A percentile compares a stretch with the other conserved stretches of the same genome.
Conservation (phyloP, 2,329 filamentous ascomycete genomes). For the Tothia fuscella region DNA sequence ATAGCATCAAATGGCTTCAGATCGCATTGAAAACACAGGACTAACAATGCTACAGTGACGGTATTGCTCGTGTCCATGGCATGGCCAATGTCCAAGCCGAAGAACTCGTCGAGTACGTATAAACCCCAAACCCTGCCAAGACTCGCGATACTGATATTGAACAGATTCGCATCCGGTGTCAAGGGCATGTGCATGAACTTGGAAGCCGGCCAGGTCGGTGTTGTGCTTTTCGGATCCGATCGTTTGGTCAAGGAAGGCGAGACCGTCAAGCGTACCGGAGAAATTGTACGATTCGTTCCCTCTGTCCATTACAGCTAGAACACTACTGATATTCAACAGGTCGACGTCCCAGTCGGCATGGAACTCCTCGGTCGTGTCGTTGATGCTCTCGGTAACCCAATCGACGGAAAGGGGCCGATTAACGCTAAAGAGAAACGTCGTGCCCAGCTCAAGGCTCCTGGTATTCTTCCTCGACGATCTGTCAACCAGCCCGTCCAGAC, state of each 20-base stretch:
- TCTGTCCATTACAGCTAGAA: neutral
- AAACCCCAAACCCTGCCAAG: slow-evolving; percentile 11
- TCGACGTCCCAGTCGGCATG: slow-evolving; percentile 87
- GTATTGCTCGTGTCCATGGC: slow-evolving; percentile 99
- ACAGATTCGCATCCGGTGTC: slow-evolving; percentile 95
- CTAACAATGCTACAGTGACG: slow-evolving; percentile 58
- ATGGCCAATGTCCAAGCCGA: slow-evolving; percentile 99
- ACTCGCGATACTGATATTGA: slow-evolving; percentile 17
- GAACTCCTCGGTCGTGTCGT: slow-evolving; percentile 96
- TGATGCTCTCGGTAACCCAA: slow-evolving; percentile 97
- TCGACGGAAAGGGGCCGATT: slow-evolving; percentile 97
- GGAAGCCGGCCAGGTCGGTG: slow-evolving; percentile 99
- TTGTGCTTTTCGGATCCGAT: slow-evolving; percentile 99
- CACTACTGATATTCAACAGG: slow-evolving; percentile 42
- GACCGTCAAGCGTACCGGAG: slow-evolving; percentile 97
- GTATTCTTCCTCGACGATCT: slow-evolving; percentile 92
- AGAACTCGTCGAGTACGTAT: slow-evolving; percentile 95
- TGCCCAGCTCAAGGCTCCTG: slow-evolving; percentile 97
- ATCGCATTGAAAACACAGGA: slow-evolving; percentile 11
- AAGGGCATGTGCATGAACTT: slow-evolving; percentile 99
- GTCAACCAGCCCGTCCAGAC: slow-evolving; percentile 99
- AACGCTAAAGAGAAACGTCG: slow-evolving; percentile 85
- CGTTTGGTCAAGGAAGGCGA: slow-evolving; percentile 99
- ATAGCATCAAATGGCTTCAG: slow-evolving; percentile 19
- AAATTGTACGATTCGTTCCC: slow-evolving; percentile 64